A percentile compares a stretch with the other conserved stretches of the same genome.
These are phyloP conservation scores for Aspergillus haitiensis DNA, from an alignment of 495 filamentous ascomycete genomes.

Conservation along the genomic window DNA sequence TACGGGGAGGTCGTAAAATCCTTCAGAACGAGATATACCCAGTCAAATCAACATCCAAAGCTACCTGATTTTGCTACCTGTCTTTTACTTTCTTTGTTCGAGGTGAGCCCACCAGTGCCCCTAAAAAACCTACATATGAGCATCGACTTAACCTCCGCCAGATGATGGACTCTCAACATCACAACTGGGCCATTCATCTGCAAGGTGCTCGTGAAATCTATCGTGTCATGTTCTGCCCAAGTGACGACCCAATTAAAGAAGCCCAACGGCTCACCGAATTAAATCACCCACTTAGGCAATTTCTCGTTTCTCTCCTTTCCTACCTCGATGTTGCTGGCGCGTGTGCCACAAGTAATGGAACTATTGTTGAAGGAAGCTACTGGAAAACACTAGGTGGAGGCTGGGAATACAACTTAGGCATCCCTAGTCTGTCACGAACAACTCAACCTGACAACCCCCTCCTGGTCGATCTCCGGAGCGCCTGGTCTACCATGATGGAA, in stretches of 20 bases:
- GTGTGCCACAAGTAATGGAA: constrained; percentile 42
- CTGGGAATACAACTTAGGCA: constrained; percentile 46
- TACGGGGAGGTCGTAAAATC: constrained; percentile 43
- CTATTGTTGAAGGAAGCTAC: constrained; percentile 42
- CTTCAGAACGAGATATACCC: constrained; percentile 34
- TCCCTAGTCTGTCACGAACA: constrained; percentile 32
- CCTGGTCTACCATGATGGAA: constrained; percentile 46
- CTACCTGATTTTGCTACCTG: constrained; percentile 45
- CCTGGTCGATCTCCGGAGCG: constrained; percentile 36
- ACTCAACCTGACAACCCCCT: constrained; percentile 28
- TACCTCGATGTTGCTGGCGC: constrained; percentile 46
- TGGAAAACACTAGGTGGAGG: constrained; percentile 43
- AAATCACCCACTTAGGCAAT: constrained; percentile 41
- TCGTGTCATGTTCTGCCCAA: constrained; percentile 37
- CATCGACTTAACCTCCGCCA: constrained; percentile 9
- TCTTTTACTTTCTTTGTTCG: constrained; percentile 41
- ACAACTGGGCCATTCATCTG: constrained; percentile 45
- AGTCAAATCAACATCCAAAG: constrained; percentile 30
- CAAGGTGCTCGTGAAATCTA: constrained; percentile 47
- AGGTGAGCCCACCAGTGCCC: constrained; percentile 26
- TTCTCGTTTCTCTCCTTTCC: constrained; percentile 43
- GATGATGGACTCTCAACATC: constrained; percentile 50
- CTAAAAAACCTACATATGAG: background rate
- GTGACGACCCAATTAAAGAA: constrained; percentile 31
- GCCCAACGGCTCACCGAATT: constrained; percentile 35